Conservation (phyloP, 305 asterid genomes). For the Rubia tinctorum region DNA sequence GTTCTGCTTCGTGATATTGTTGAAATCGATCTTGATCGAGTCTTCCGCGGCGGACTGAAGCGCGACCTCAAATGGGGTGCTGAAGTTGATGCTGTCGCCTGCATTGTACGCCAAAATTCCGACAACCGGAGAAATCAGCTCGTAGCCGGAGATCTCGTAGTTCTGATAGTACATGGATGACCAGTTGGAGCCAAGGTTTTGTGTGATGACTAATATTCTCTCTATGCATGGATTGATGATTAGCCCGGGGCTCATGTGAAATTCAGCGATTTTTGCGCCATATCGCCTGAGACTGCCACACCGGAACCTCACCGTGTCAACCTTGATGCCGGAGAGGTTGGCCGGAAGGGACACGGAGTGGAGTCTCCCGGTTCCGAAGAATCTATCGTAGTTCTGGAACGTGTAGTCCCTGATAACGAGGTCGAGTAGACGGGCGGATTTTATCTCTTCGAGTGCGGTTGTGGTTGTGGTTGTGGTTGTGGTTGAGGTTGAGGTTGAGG, state of each 20-base stretch:
- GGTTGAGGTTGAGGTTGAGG: conserved; percentile 26
- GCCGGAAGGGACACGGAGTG: conserved; percentile 49
- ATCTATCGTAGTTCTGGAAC: conserved; percentile 43
- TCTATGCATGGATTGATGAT: conserved; percentile 46
- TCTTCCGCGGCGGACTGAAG: conserved; percentile 29
- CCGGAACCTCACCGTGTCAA: conserved; percentile 43
- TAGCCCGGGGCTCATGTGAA: conserved; percentile 40
- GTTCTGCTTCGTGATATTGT: conserved; percentile 20
- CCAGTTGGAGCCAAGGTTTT: conserved; percentile 68
- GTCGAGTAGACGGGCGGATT: conserved; percentile 64
- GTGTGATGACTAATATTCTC: conserved; percentile 57
- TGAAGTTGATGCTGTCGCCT: conserved; percentile 23
- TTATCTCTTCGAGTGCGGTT: conserved; percentile 28
- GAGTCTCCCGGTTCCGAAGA: conserved; percentile 53
- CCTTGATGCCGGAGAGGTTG: conserved; percentile 65
- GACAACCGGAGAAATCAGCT: conserved; percentile 64
- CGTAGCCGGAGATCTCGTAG: conserved; percentile 65
- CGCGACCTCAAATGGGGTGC: conserved; percentile 40
- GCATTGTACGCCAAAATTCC: conserved; percentile 60
- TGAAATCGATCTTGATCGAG: conserved; percentile 58
- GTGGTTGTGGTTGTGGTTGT: conserved; percentile 22
- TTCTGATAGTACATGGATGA: conserved; percentile 57
- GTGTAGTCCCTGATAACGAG: conserved; percentile 70
- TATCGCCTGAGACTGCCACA: conserved; percentile 81
- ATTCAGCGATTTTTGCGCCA: conserved; percentile 61